These are phyloP conservation scores for Rhipidocladum racemiflorum DNA, from an alignment of 176 grass and related monocot species.

Conservation along the genomic window DNA sequence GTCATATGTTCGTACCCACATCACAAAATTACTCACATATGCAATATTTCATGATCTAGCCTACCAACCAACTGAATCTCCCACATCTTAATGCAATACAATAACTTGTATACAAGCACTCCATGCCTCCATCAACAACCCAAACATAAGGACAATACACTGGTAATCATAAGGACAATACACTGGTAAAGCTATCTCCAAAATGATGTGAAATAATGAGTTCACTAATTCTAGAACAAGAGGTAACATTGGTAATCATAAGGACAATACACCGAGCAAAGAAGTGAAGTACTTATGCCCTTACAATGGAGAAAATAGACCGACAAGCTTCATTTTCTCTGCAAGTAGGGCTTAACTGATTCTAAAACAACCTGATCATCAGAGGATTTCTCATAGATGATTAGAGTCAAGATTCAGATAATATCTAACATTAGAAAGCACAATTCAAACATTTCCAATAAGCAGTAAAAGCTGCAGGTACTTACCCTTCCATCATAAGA, in stretches of 20 bases:
- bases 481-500: conserved; percentile 97
- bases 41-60: too few relatives aligned
- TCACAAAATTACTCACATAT: too few relatives aligned
- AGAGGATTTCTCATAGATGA: conserved; percentile 20
- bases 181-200: too few relatives aligned
- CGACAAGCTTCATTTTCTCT: conserved; percentile 64
- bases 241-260: background rate
- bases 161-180: too few relatives aligned
- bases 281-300: background rate
- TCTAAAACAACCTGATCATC: conserved; percentile 78
- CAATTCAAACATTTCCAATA: conserved; percentile 17
- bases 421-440: conserved; percentile 10
- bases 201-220: too few relatives aligned
- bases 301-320: conserved; percentile 27
- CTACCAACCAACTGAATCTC: too few relatives aligned
- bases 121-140: too few relatives aligned
- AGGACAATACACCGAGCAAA: background rate
- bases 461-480: conserved; percentile 6
- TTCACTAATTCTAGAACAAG: too few relatives aligned
- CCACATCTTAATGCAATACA: too few relatives aligned
- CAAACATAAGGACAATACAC: too few relatives aligned
- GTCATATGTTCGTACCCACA: too few relatives aligned
- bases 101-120: too few relatives aligned
- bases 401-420: conserved; percentile 12
- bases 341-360: conserved; percentile 77